phyloP scores from a whole-genome alignment of 2,329 filamentous ascomycete genomes.

The Pseudocercospora pini-densiflorae region DNA sequence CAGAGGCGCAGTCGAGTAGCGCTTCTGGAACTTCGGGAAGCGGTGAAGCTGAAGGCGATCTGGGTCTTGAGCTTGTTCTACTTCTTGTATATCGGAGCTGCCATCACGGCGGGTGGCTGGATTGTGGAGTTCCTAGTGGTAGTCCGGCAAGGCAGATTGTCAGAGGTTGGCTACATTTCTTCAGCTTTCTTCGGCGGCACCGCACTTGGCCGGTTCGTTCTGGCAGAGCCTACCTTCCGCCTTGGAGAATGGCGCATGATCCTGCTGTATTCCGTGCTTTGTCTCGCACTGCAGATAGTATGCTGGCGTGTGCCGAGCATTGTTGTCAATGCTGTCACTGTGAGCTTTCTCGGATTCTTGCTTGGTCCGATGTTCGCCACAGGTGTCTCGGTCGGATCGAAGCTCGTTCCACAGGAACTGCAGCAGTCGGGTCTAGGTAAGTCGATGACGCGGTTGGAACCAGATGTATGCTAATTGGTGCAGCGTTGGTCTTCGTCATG shows the following conservation, averaged over 20 bases:
- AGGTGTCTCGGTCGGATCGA: conserved; percentile 59
- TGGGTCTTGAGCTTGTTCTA: conserved; percentile 67
- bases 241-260: conserved; percentile 64
- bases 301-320: conserved; percentile 60
- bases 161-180: conserved; percentile 65
- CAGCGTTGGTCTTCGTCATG: conserved; percentile 30
- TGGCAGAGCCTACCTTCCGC: conserved; percentile 35
- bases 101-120: conserved; percentile 54
- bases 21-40: conserved; percentile 50
- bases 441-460: neutral
- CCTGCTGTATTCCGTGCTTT: conserved; percentile 57
- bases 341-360: conserved; percentile 62
- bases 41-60: conserved; percentile 53
- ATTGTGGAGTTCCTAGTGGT: conserved; percentile 67
- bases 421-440: conserved; percentile 55
- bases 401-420: conserved; percentile 55
- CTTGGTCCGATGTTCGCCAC: conserved; percentile 63
- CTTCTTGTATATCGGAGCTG: conserved; percentile 65
- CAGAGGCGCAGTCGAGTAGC: conserved; percentile 35
- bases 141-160: conserved; percentile 61
- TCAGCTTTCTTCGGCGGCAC: conserved; percentile 64
- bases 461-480: neutral
- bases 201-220: conserved; percentile 52
- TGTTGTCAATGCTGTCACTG: conserved; percentile 57
- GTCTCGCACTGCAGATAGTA: conserved; percentile 60